Evolutionary conservation across 495 filamentous ascomycete species (phyloP).

Genomic region (Hapsidospora chrysogenum): DNA sequence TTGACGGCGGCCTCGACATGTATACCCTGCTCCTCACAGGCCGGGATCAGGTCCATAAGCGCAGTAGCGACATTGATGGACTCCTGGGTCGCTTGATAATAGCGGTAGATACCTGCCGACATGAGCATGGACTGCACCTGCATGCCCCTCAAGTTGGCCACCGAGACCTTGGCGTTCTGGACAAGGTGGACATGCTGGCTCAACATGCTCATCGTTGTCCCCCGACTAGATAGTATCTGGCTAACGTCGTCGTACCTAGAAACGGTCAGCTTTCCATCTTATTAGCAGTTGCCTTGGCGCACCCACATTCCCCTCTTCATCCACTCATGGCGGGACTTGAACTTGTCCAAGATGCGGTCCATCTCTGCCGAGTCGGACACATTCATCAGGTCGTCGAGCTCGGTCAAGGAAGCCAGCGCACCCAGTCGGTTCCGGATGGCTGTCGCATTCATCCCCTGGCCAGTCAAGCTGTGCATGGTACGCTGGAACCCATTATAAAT

Average conservation of each 20-base stretch:
- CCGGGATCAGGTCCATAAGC: slow-evolving; percentile 51
- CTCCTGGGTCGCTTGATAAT: slow-evolving; percentile 68
- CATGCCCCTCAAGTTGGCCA: slow-evolving; percentile 45
- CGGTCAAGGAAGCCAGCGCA: slow-evolving; percentile 60
- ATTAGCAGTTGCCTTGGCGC: slow-evolving; percentile 1
- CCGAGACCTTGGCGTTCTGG: slow-evolving; percentile 33
- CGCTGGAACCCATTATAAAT: slow-evolving; percentile 48
- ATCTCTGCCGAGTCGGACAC: slow-evolving; percentile 41
- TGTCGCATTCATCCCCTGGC: slow-evolving; percentile 36
- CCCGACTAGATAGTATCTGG: slow-evolving; percentile 64
- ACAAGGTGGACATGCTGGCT: slow-evolving; percentile 48
- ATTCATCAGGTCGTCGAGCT: slow-evolving; percentile 61
- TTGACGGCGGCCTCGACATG: slow-evolving; percentile 55
- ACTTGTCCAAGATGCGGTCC: slow-evolving; percentile 39
- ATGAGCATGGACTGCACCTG: slow-evolving; percentile 59
- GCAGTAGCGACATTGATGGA: slow-evolving; percentile 70
- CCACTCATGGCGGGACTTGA: slow-evolving; percentile 53
- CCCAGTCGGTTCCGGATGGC: slow-evolving; percentile 48
- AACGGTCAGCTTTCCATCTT: slow-evolving; percentile 7
- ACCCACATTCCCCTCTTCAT: slow-evolving; percentile 61
- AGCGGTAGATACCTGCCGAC: slow-evolving; percentile 56
- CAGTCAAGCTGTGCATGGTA: slow-evolving; percentile 41
- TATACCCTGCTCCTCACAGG: slow-evolving; percentile 51
- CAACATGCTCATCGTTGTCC: slow-evolving; percentile 68
- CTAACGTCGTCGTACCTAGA: slow-evolving; percentile 64